Evolutionary conservation across 1,284 basidiomycete genomes (phyloP).

Genomic region (Apiotrichum laibachii): DNA sequence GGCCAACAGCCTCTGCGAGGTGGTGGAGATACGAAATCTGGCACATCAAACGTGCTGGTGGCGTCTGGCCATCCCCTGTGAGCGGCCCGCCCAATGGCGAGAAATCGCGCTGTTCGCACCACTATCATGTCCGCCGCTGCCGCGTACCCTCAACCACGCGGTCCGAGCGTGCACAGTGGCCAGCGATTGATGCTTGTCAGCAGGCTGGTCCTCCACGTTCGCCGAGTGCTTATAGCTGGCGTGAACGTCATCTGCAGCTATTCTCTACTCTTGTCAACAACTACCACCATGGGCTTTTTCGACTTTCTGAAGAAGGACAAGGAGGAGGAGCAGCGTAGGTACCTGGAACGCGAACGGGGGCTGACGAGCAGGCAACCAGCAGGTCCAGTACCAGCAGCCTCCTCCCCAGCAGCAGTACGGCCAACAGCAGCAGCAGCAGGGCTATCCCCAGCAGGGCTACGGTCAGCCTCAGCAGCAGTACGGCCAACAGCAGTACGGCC

Average conservation of each 20-base stretch:
- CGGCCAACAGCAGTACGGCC: background rate
- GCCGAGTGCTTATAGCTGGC: background rate
- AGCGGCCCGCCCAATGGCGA: too few relatives aligned
- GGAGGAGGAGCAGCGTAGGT: conserved; percentile 2
- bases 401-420: background rate
- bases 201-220: too few relatives aligned
- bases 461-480: conserved; percentile 1
- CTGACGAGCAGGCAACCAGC: conserved; percentile 1
- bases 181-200: too few relatives aligned
- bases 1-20: too few relatives aligned
- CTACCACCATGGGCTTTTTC: background rate
- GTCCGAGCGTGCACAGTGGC: too few relatives aligned
- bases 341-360: background rate
- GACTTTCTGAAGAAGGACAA: conserved; percentile 7
- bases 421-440: background rate
- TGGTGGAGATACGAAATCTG: too few relatives aligned
- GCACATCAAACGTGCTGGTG: too few relatives aligned
- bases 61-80: too few relatives aligned
- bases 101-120: too few relatives aligned
- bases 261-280: background rate
- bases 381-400: background rate
- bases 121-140: too few relatives aligned
- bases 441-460: conserved; percentile 1
- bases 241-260: background rate
- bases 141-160: too few relatives aligned